Percentiles rank a stretch among this genome's conserved stretches.
Conservation (phyloP, 2,329 filamentous ascomycete genomes). For the Gremmenia infestans region DNA sequence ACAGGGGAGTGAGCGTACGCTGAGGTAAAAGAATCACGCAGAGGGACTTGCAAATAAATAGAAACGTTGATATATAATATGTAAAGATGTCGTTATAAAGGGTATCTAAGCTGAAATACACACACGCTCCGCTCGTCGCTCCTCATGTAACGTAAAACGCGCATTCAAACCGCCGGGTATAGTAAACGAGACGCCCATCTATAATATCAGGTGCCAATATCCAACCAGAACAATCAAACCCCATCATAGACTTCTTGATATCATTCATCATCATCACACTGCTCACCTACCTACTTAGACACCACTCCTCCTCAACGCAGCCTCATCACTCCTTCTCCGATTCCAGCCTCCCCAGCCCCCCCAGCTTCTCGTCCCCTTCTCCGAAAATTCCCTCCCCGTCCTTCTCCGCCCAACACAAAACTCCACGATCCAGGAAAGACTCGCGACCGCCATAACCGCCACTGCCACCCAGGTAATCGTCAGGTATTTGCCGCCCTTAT, state of each 20-base stretch:
- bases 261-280: neutral
- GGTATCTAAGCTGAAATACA: neutral
- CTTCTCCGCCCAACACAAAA: conserved; percentile 26
- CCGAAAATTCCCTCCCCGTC: conserved; percentile 19
- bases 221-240: neutral
- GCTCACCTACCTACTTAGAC: conserved; percentile 8
- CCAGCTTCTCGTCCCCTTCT: conserved; percentile 17
- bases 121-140: neutral
- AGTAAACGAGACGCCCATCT: neutral
- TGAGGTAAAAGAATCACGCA: too few species aligned
- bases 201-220: neutral
- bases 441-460: conserved; percentile 36
- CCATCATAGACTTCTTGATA: neutral
- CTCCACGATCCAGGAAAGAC: conserved; percentile 26
- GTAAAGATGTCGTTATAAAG: neutral
- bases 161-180: neutral
- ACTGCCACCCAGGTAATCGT: conserved; percentile 56
- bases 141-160: neutral
- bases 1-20: too few species aligned
- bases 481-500: conserved; percentile 49
- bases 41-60: too few species aligned
- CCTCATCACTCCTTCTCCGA: conserved; percentile 19
- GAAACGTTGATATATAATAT: neutral
- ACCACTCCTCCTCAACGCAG: conserved; percentile 17
- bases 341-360: conserved; percentile 1